Evolutionary conservation across 2,329 filamentous ascomycete species (phyloP).

Genomic region (Emergomyces pasteurianus): DNA sequence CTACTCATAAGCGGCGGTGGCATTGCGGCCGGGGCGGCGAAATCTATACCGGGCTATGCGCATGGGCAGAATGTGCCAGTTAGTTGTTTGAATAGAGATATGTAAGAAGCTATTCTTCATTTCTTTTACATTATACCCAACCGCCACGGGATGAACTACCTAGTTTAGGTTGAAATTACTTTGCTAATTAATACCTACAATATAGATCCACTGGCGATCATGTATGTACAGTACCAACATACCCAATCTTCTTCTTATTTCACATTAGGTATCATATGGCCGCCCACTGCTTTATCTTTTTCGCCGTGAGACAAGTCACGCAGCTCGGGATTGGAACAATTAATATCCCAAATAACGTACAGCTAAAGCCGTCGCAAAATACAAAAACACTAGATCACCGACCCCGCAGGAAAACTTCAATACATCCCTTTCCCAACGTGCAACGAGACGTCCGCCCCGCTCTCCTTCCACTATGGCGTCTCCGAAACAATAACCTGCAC

Average conservation of each 20-base stretch:
- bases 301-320: neutral
- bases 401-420: conserved; percentile 68
- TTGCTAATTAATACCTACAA: neutral
- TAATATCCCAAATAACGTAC: neutral
- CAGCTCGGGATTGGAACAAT: neutral
- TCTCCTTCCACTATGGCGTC: conserved; percentile 77
- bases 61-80: conserved; percentile 40
- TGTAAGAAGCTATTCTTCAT: conserved; percentile 26
- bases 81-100: conserved; percentile 40
- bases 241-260: too few species aligned
- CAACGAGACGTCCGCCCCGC: conserved; percentile 71
- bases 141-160: neutral
- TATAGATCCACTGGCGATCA: conserved; percentile 77
- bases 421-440: conserved; percentile 86
- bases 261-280: too few species aligned
- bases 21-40: neutral
- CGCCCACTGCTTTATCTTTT: neutral
- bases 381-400: conserved; percentile 19
- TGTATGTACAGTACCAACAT: conserved; percentile 23
- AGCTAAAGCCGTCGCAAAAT: conserved; percentile 3
- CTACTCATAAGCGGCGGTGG: neutral
- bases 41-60: conserved; percentile 27
- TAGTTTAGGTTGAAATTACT: neutral
- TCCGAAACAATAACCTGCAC: conserved; percentile 48
- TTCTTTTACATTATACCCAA: neutral